Evolutionary conservation across 345 rosid genomes (phyloP), one percentile per base, ranked within the genome.

Genomic region (Citrus maxima): DNA sequence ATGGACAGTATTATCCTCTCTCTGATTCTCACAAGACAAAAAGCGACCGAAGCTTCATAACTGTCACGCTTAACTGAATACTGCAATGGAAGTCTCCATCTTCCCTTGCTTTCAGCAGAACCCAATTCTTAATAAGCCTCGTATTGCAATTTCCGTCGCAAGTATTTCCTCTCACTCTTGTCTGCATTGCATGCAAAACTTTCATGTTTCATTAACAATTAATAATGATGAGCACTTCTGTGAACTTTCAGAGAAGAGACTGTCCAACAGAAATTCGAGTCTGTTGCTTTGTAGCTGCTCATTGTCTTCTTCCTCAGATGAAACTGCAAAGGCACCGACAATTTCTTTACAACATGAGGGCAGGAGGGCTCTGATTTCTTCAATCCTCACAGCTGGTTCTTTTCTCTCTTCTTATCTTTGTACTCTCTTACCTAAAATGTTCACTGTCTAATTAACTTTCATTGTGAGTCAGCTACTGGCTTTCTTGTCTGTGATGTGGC

Each of bases 281-380:
- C 37, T 56, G 5, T 70, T 80, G 78, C 81, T 81, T 30, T 86
- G 85, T 74, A 82, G 74, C 71, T 88, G 92, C 83, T 84, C 93
- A 3, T 71, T 85, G 77, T 84, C 93, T 25, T 83, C 95, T 34
- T 79, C 90, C 64, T 59, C 87, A 18, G 32, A 76, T 28, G 82
- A 90, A 70, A 62, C 81, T 40, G 10, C 71, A 6, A 75, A 81
- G 67, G 82, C 82, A 60, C 58, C 18, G 19, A 42, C 67, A 14
- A 74, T 77, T 37, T 65, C 86, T 70, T 80, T 74, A 73, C 77
- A 42, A 14, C 75, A 56, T 0, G 84, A 88, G 38, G 89, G 89
- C 74, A 90, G 97, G 78, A 90, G 98, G 77, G 86, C 88, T 63
- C 76, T 95, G 38, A 68, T 95, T 78, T 91, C 85, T 77, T 87